Evolutionary conservation across 768 basidiomycete species (phyloP), one percentile per base, ranked within the genome.

Genomic region (Boletus huronensis): DNA sequence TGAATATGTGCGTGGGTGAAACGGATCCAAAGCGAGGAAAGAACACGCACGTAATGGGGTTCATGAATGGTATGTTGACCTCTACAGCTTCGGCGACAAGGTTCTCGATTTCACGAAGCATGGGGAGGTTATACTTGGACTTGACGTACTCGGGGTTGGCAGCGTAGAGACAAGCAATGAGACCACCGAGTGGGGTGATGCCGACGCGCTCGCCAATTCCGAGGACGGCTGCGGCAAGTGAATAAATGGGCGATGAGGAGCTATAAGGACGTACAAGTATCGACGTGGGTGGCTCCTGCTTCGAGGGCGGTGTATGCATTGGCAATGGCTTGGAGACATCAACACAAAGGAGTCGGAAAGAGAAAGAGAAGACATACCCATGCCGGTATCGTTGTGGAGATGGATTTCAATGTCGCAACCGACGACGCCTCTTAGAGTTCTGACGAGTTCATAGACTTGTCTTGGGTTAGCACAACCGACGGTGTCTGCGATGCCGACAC

Each of bases 101-200:
- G 77, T 98, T 98, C 77, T 99, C 97, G 62, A 99, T 90, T 74
- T 98, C 97, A 64, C 97, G 90, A 51, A 99, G 87, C 91, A 96
- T 95, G 56, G 83, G 74, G 41, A 98, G 84, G 74, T 98, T 97
- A 80, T 98, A 99, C 87, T 99, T 99, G 83, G 82, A 73, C 82
- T 98, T 98, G 85, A 98, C 96, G 71, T 98, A 98, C 69, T 98
- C 97, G 25, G 96, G 96, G 76, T 98, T 87, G 67, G 93, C 93
- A 56, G 93, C 93, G 69, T 96, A 94, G 66, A 99, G 83, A 74
- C 97, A 95, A 21, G 97, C 96, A 53, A 99, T 84, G 56, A 99
- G 84, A 49, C 96, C 97, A 46, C 97, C 97, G 13, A 98, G 87
- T 61, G 97, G 93, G 26, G 97, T 98, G 72, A 99, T 99, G 57